Evolutionary conservation across 2,329 filamentous ascomycete species (phyloP).

Genomic region (Cordyceps cateniannulata): DNA sequence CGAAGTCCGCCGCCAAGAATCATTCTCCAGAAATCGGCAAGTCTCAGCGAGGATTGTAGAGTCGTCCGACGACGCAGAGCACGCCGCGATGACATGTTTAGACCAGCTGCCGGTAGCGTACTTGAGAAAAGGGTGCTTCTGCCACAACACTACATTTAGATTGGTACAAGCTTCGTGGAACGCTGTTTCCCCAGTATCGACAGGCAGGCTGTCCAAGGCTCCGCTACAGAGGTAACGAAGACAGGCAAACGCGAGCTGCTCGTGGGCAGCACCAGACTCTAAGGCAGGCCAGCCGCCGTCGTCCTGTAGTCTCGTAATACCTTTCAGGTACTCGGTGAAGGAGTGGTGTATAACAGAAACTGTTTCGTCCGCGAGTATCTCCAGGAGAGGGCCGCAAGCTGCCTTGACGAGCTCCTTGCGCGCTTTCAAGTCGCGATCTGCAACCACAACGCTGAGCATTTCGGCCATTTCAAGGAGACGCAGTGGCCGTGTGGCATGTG

Average conservation of each 20-base stretch:
- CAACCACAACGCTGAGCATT: constrained; percentile 14
- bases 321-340: constrained; percentile 39
- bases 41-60: background rate
- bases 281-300: constrained; percentile 15
- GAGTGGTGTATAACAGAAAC: constrained; percentile 41
- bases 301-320: constrained; percentile 14
- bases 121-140: constrained; percentile 22
- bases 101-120: constrained; percentile 27
- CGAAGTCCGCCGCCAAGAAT: constrained; percentile 15
- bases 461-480: constrained; percentile 35
- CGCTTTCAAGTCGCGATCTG: constrained; percentile 17
- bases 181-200: background rate
- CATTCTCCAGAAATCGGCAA: background rate
- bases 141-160: background rate
- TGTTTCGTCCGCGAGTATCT: constrained; percentile 39
- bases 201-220: background rate
- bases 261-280: background rate
- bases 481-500: constrained; percentile 34
- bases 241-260: background rate
- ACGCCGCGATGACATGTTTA: constrained; percentile 17
- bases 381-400: constrained; percentile 38
- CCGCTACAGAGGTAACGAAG: background rate
- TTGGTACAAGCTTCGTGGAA: background rate
- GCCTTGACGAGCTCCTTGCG: constrained; percentile 32
- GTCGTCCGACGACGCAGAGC: background rate